These are phyloP conservation scores for Pseudognaphalium luteoalbum DNA, from an alignment of 129 eudicot species.

Conservation along the genomic window DNA sequence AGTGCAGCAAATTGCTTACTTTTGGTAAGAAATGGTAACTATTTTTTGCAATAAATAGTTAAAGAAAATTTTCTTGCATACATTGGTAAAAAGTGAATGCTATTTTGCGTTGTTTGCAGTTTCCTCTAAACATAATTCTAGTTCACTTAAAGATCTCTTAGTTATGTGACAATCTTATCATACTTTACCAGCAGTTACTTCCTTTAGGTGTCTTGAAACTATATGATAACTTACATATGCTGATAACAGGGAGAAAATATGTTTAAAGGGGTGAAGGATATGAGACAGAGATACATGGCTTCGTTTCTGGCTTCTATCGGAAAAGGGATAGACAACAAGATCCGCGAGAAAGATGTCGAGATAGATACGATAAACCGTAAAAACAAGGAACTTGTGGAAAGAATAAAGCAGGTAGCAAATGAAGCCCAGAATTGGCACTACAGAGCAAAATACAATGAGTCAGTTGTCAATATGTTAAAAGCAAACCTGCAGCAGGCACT, in stretches of 20 bases:
- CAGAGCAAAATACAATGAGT: constrained; percentile 92
- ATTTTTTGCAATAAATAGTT: not conserved
- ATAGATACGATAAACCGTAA: constrained; percentile 73
- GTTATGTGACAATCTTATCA: not conserved
- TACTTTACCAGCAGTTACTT: not conserved
- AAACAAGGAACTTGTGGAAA: constrained; percentile 70
- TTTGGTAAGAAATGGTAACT: not conserved
- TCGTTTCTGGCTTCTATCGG: constrained; percentile 66
- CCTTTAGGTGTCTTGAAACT: not conserved
- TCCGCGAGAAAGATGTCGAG: constrained; percentile 73
- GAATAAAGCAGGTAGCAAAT: constrained; percentile 72
- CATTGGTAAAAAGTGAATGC: not conserved
- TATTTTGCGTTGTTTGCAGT: not conserved
- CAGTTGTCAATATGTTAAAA: constrained; percentile 62
- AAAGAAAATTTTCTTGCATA: not conserved
- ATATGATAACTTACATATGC: not conserved
- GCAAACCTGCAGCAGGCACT: constrained; percentile 73
- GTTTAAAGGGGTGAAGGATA: constrained; percentile 65
- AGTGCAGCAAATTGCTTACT: not conserved
- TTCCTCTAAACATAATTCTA: not conserved
- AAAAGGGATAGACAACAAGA: constrained; percentile 55
- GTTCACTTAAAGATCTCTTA: not conserved
- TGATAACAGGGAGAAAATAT: constrained; percentile 69
- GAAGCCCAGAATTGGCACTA: constrained; percentile 96
- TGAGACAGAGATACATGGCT: constrained; percentile 79